Base-by-base conservation (phyloP, 1,284 basidiomycete species). In the Caloboletus inedulis region DNA sequence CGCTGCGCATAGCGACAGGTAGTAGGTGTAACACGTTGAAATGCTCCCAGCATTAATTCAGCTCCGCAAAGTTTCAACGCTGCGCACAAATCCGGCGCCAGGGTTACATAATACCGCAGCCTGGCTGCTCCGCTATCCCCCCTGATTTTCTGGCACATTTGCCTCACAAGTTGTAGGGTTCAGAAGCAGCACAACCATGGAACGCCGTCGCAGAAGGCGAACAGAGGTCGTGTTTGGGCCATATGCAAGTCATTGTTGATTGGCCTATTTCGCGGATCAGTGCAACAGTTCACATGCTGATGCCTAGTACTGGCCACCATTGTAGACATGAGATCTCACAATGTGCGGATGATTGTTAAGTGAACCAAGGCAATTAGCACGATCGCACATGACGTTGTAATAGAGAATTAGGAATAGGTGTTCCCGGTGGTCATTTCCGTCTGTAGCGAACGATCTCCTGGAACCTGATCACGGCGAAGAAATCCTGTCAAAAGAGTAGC, bases 341-440 rank as follows among this genome's bases (percentile, higher is more conserved):
- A 40, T 46, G 27, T 23, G 10, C 21, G 35, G 37, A 21, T 42
- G 18, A 36, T 40, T 36, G 35, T 33, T 23, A 37, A 47, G n/a
- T 23, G 45, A 44, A 27, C n/a, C 2, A 41, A 36, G 23, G 40
- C 30, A 35, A 50, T 40, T 21, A 33, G 19, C 46, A 41, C 25
- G 25, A 46, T 41, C 33, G 3, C 30, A 35, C 35, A 46, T 44
- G 34, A 31, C n/a, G 6, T 39, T 19, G 39, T 3, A 40, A 25
- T 44, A 50, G 40, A 27, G 47, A 41, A 33, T 34, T 19, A 53
- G 41, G 27, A 54, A 53, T 35, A 56, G 43, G 54, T 44, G 47
- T 57, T 63, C 43, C 49, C 35, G 51, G 52, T 46, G 44, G 43
- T 64, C 50, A 64, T 64, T 52, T 49, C 61, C 64, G 57, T 51